These are phyloP conservation scores for Aeschynomene evenia DNA, from an alignment of 306 rosid species.

Conservation along the genomic window DNA sequence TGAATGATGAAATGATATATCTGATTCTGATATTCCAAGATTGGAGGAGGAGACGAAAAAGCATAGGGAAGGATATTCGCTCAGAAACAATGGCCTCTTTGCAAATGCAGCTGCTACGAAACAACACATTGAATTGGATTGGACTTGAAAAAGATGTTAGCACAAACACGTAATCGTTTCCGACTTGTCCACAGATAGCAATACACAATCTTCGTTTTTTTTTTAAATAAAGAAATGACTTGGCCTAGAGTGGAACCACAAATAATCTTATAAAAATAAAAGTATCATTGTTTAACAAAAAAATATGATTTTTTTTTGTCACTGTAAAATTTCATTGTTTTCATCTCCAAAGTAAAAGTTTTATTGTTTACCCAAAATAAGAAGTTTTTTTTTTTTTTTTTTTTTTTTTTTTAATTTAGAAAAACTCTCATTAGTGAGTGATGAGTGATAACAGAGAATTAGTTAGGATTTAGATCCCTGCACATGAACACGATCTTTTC, in stretches of 20 bases:
- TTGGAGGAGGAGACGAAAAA: neutral
- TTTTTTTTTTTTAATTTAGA: too few species aligned
- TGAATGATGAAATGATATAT: neutral
- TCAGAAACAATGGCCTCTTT: constrained; percentile 10
- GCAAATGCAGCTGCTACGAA: neutral
- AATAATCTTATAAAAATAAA: too few species aligned
- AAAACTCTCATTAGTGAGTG: too few species aligned
- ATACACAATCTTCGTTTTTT: too few species aligned
- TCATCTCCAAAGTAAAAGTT: too few species aligned
- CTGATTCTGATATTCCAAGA: constrained; percentile 2
- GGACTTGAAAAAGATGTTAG: neutral
- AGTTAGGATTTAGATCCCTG: neutral
- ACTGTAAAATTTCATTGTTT: too few species aligned
- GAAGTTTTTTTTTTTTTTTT: too few species aligned
- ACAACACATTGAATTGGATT: neutral
- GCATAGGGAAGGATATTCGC: neutral
- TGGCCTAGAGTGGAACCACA: neutral
- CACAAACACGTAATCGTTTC: constrained; percentile 10
- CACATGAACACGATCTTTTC: neutral
- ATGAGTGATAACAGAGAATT: too few species aligned
- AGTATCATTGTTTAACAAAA: too few species aligned
- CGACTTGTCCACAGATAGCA: neutral
- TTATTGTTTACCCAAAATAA: too few species aligned
- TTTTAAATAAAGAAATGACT: neutral
- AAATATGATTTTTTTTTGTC: too few species aligned